Base-by-base conservation (phyloP, 768 basidiomycete genomes). In the Infundibulicybe gibba region DNA sequence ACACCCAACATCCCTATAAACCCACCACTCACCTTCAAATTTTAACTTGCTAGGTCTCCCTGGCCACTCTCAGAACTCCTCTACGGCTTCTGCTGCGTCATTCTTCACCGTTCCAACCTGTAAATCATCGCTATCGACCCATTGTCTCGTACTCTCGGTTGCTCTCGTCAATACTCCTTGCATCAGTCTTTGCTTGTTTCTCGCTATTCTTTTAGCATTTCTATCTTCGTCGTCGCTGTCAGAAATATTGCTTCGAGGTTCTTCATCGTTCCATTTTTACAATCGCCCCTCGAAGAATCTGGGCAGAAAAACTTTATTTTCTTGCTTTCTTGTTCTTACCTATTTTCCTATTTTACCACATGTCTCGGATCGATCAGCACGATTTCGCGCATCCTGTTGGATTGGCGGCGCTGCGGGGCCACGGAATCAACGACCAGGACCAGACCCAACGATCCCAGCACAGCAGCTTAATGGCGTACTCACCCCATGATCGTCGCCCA, bases 301-400 rank as follows among this genome's bases (percentile, higher is more conserved):
- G 52, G 49, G 57, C 49, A 43, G 42, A 52, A 44, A 54, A 32
- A 44, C 32, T 46, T 49, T n/a, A 41, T 16, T 41, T 41, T 46
- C 44, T 47, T 25, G 25, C 15, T 20, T 32, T n/a, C 44, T 50
- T 32, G 39, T 38, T 14, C 6, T 38, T 41, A 53, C 55, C 41
- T 49, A 53, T 58, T 48, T 45, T 53, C 43, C 47, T 50, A 34
- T 50, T 54, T 48, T 49, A 45, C 21, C 25, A 45, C 45, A 77
- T 79, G 79, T 74, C 76, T 40, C 72, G 61, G 48, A 54, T 61
- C 50, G 75, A 75, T 43, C 53, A 63, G 40, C 63, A 69, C 53
- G 75, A 77, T 47, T 67, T 63, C 49, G 69, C 71, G 40, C 61
- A 60, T 49, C 61, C 67, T 9, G 60, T 66, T 1, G 69, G 68